Conservation (phyloP, 2,329 filamentous ascomycete genomes). For the Ophiostoma ulmi region DNA sequence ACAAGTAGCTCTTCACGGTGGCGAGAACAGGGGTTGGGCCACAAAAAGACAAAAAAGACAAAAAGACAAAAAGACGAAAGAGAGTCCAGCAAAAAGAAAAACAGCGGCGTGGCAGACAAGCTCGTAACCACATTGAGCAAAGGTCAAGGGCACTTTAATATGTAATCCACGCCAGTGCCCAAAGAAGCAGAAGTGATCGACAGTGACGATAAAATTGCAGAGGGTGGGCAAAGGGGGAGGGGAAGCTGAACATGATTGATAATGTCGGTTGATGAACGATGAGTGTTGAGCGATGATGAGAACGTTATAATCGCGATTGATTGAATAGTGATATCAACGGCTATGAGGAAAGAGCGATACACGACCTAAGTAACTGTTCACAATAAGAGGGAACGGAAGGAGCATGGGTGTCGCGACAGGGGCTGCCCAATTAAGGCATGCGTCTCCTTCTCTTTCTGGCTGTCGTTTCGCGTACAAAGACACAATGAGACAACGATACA, state of each 20-base stretch:
- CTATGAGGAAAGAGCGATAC: neutral
- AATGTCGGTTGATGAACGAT: neutral
- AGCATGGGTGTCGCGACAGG: neutral
- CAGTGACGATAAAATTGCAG: neutral
- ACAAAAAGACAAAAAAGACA: constrained; percentile 13
- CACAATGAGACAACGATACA: neutral
- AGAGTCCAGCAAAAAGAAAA: neutral
- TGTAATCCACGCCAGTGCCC: neutral
- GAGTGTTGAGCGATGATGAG: neutral
- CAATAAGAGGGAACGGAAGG: neutral
- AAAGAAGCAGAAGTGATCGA: constrained; percentile 12
- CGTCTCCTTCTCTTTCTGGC: constrained; percentile 12
- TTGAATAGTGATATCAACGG: neutral
- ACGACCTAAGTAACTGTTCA: neutral
- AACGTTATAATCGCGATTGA: neutral
- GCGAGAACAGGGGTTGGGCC: constrained; percentile 19
- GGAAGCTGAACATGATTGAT: constrained; percentile 5
- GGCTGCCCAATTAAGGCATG: neutral
- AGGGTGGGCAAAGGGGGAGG: neutral
- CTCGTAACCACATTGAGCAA: constrained; percentile 10
- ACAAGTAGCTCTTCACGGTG: neutral
- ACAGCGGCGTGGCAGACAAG: constrained; percentile 18
- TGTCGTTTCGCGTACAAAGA: neutral
- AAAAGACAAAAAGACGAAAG: constrained; percentile 11
- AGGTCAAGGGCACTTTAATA: neutral